Evolutionary conservation across 2,329 filamentous ascomycete genomes (phyloP).

Genomic region (Cladorrhinum sp.): DNA sequence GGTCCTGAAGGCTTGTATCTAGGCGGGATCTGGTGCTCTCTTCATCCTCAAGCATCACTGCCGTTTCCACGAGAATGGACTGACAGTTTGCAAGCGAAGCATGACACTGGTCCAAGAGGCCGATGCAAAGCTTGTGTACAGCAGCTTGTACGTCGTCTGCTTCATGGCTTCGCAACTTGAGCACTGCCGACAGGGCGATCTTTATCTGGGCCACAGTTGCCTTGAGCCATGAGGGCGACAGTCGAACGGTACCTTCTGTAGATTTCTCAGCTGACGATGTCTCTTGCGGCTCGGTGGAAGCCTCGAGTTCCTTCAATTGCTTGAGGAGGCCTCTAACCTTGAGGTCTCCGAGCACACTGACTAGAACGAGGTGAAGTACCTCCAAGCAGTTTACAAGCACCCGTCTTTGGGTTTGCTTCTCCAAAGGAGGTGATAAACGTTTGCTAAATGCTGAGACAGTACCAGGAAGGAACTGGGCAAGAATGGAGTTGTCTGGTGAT

Average conservation of each 20-base stretch:
- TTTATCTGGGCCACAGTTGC: slow-evolving; percentile 80
- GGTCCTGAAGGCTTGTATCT: slow-evolving; percentile 54
- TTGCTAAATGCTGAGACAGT: slow-evolving; percentile 80
- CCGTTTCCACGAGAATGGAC: slow-evolving; percentile 73
- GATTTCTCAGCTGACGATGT: slow-evolving; percentile 19
- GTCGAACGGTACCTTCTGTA: slow-evolving; percentile 17
- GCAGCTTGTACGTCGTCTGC: slow-evolving; percentile 65
- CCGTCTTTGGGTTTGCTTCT: slow-evolving; percentile 51
- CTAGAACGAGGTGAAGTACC: slow-evolving; percentile 54
- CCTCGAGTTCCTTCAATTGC: slow-evolving; percentile 22
- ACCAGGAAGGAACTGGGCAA: slow-evolving; percentile 84
- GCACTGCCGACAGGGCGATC: slow-evolving; percentile 72
- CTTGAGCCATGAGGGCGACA: slow-evolving; percentile 63
- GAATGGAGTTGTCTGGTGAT: slow-evolving; percentile 68
- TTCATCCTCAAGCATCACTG: slow-evolving; percentile 60
- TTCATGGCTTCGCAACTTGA: slow-evolving; percentile 71
- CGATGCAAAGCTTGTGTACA: slow-evolving; percentile 68
- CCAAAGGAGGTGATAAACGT: slow-evolving; percentile 65
- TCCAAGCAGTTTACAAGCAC: slow-evolving; percentile 63
- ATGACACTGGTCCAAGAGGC: slow-evolving; percentile 75
- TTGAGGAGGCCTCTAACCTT: slow-evolving; percentile 47
- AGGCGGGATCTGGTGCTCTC: slow-evolving; percentile 33
- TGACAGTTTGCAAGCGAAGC: slow-evolving; percentile 67
- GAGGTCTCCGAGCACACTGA: slow-evolving; percentile 57
- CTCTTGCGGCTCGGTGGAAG: slow-evolving; percentile 28